Base-by-base conservation (phyloP, 164 flowering plant species). In the Tinospora cordifolia region DNA sequence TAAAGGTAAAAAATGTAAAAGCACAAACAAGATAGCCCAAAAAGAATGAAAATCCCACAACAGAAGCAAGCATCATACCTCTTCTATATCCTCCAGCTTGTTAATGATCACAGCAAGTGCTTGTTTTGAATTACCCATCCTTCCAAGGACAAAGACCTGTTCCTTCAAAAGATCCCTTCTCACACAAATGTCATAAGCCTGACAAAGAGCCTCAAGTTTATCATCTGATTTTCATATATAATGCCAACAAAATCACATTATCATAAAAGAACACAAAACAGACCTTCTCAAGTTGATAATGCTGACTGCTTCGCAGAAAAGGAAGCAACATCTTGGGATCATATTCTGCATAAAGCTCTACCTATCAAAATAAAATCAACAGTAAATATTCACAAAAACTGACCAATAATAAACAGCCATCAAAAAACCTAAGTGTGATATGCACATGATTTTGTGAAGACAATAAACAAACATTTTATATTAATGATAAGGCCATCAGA, bases 301-400 rank as follows among this genome's bases (percentile, higher is more conserved):
- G 98, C 77, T 90, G 99, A 82, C 99, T 92, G 72, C 90, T 90
- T 66, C 97, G 91, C 62, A 95, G 98, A 78, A 95, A 95, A 65
- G 92, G 92, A 84, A 92, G 94, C 41, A 95, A 81, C 96, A 87
- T 87, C 75, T 84, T 84, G 62, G 81, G 82, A 80, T 92, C 99
- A 77, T 85, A 89, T 7, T 92, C 97, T 46, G 98, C 97, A 80
- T 90, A 95, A 27, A 95, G 93, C 83, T 95, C 99, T 13, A 95
- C 98, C 99, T 95, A 78, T 75, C 54, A 75, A 19, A 60, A 60
- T 59, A 21, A 40, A 67, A 30, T 36, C 21, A 36, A 15, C 2
- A 30, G 17, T 27, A 49, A 19, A 17, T 30, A 65, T 30, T 14
- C 30, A 62, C 34, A 41, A 30, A 21, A 49, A 39, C 1, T 65